phyloP scores from a whole-genome alignment of 140 eudicot genomes.

The Cichorium intybus region DNA sequence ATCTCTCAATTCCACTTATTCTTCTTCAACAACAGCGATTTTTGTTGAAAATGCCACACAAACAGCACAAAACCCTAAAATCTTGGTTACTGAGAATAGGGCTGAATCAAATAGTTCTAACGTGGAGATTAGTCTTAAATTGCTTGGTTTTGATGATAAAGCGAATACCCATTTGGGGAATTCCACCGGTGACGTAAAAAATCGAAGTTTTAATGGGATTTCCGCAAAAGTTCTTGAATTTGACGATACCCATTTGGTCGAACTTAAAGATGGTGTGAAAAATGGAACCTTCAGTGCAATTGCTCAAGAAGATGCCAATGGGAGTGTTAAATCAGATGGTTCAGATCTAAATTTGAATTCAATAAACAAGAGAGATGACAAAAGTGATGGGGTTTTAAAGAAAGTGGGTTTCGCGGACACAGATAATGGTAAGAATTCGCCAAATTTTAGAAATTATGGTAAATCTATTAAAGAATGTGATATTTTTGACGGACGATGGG shows the following conservation, averaged over 20 bases:
- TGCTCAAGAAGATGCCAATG: constrained; percentile 15
- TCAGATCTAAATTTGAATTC: constrained; percentile 5
- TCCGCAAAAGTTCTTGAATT: constrained; percentile 15
- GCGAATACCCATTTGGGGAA: constrained; percentile 21
- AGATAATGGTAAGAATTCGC: not conserved
- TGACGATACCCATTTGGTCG: constrained; percentile 29
- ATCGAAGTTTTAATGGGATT: constrained; percentile 26
- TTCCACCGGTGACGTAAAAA: constrained; percentile 17
- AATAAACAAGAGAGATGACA: not conserved
- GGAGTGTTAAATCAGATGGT: constrained; percentile 13
- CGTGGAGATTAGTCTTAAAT: constrained; percentile 8
- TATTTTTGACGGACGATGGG: constrained; percentile 88
- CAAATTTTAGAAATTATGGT: constrained; percentile 10
- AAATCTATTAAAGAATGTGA: constrained; percentile 49
- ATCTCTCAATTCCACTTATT: not conserved
- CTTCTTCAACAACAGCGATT: constrained; percentile 27
- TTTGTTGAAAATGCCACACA: constrained; percentile 25
- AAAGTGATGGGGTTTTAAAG: constrained; percentile 6
- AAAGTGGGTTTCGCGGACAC: not conserved
- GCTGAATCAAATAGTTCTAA: constrained; percentile 26
- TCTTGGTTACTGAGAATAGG: constrained; percentile 9
- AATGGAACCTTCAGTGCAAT: constrained; percentile 23
- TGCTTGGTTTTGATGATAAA: constrained; percentile 25
- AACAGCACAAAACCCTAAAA: constrained; percentile 25
- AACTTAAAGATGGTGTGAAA: constrained; percentile 11